phyloP scores from a whole-genome alignment of 2,329 filamentous ascomycete genomes.

The Fusarium fracticaudum region DNA sequence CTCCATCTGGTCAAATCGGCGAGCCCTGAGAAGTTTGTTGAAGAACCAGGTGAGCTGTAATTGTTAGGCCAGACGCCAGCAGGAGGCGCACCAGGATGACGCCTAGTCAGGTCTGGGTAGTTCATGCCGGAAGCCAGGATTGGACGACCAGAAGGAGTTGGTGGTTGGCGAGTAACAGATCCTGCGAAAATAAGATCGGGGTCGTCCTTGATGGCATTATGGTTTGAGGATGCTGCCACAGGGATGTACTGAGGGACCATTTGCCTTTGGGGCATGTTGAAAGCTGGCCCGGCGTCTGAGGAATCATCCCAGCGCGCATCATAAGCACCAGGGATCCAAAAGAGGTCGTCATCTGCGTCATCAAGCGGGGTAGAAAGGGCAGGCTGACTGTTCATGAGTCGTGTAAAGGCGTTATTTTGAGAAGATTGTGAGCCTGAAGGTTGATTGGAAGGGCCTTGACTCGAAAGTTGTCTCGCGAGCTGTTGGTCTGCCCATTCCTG shows the following conservation, averaged over 20 bases:
- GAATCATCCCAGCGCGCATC: constrained; percentile 32
- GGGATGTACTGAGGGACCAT: background rate
- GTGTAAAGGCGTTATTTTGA: constrained; percentile 39
- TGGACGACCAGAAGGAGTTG: background rate
- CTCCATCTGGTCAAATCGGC: constrained; percentile 52
- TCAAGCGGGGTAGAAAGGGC: constrained; percentile 12
- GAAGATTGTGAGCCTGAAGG: background rate
- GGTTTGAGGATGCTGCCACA: background rate
- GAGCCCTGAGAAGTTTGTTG: constrained; percentile 34
- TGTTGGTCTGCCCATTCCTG: constrained; percentile 44
- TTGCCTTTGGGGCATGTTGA: background rate
- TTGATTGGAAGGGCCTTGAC: constrained; percentile 27
- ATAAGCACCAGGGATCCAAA: constrained; percentile 36
- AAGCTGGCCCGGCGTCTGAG: background rate
- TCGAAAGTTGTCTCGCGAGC: constrained; percentile 44
- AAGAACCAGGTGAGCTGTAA: background rate
- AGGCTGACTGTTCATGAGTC: constrained; percentile 45
- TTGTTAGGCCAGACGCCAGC: background rate
- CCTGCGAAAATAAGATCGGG: constrained; percentile 9
- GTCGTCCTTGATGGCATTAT: background rate
- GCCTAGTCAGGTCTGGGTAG: constrained; percentile 15
- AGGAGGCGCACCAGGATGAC: background rate
- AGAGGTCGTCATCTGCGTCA: background rate
- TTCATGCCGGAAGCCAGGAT: constrained; percentile 2
- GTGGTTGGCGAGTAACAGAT: background rate